phyloP scores from a whole-genome alignment of 1,284 basidiomycete genomes.

The Lentinula novae-zelandiae region DNA sequence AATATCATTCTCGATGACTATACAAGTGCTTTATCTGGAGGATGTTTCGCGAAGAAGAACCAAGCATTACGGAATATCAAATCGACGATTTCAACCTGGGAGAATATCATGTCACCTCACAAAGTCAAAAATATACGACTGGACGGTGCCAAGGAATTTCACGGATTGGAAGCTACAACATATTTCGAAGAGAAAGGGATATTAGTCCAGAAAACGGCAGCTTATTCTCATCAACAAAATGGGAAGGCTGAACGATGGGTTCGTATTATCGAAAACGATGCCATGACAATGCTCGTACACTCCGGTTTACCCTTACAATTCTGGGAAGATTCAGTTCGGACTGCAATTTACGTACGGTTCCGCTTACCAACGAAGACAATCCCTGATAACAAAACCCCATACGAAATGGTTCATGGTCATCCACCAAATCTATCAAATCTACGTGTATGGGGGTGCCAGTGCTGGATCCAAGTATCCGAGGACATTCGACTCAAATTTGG shows the following conservation, averaged over 20 bases:
- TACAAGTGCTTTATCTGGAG: no score
- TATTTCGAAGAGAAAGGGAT: background rate
- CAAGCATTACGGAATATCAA: no score
- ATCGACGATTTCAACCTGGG: no score
- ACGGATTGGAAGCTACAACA: background rate
- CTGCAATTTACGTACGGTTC: slow-evolving; percentile 3
- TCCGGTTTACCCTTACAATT: slow-evolving; percentile 16
- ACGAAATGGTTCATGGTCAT: slow-evolving; percentile 18
- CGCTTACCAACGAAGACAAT: no score
- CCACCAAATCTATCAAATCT: slow-evolving; percentile 26
- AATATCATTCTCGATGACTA: no score
- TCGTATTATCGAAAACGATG: slow-evolving; percentile 22
- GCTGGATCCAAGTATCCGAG: no score
- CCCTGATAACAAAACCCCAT: background rate
- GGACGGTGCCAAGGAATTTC: background rate
- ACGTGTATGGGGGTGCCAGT: slow-evolving; percentile 23
- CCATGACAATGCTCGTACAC: slow-evolving; percentile 19
- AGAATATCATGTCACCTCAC: no score
- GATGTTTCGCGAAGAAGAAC: no score
- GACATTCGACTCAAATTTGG: no score
- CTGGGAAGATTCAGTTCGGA: slow-evolving; percentile 11
- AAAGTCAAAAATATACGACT: no score
- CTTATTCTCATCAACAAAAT: slow-evolving; percentile 29
- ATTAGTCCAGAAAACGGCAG: background rate
- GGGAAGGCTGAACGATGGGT: slow-evolving; percentile 21